Base-by-base conservation (phyloP, 768 basidiomycete genomes). In the Austroboletus festivus region DNA sequence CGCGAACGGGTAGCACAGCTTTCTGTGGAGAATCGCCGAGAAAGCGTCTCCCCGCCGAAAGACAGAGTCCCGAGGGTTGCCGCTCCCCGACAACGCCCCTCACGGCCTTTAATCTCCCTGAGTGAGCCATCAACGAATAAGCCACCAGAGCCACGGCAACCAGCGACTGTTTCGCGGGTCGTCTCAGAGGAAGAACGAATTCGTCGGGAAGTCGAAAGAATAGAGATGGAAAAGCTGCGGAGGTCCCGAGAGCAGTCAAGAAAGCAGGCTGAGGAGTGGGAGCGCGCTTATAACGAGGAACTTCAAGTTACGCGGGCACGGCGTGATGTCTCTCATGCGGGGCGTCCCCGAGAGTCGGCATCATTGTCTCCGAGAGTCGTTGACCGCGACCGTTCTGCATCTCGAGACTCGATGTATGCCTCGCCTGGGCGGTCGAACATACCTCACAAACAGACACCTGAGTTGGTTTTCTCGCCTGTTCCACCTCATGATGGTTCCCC, bases 251-350 rank as follows among this genome's bases (percentile, higher is more conserved):
- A 68, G 18, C 26, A 49, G 42, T 61, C 61, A 31, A 63, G 42
- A 53, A 68, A 58, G 42, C 62, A 61, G 37, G 65, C 71, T 50
- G 81, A 82, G 57, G 82, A 82, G 57, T 72, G 72, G 55, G 78
- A 77, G 57, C 74, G 74, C 38, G 53, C 69, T 46, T 85, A 78
- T 59, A 69, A 73, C 13, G 83, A 85, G 42, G 79, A 83, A 62
- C 72, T 89, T 16, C 71, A 71, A 31, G 83, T 83, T 24, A 69
- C 85, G 3, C 74, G 88, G 54, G 51, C 71, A 35, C 71, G 87
- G 56, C 78, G 83, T 52, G 86, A 89, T 59, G 68, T 73, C 3
- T 67, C 72, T 46, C 77, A 82, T 58, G 72, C 70, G 28, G 82
- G 82, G 28, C 60, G 67, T 44, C 39, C 58, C 30, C 48, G 61